Evolutionary conservation across 2,329 filamentous ascomycete species (phyloP).

Genomic region (Fusarium algeriense): DNA sequence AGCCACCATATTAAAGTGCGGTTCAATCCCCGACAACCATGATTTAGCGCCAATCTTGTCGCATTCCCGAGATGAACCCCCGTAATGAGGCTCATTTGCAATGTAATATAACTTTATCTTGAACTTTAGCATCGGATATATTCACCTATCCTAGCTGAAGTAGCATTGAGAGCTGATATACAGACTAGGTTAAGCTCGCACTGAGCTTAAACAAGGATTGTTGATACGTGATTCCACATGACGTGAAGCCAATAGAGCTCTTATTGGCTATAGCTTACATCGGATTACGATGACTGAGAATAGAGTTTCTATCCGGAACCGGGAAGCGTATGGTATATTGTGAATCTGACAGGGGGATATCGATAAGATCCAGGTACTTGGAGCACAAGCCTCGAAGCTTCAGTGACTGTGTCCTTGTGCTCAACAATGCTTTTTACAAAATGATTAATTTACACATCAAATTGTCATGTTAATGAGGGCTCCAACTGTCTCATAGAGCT

Average conservation of each 20-base stretch:
- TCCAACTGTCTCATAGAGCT: not conserved
- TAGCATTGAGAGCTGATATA: not conserved
- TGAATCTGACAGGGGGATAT: not conserved
- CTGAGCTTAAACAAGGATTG: not conserved
- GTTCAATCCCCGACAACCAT: not conserved
- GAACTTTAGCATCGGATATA: not conserved
- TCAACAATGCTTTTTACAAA: not conserved
- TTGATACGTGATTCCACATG: not conserved
- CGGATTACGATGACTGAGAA: not conserved
- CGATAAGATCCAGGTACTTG: not conserved
- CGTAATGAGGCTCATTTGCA: not conserved
- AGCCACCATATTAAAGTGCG: not conserved
- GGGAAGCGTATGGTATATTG: not conserved
- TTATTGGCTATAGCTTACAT: not conserved
- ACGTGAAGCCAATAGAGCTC: not conserved
- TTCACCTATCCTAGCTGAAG: fast-evolving
- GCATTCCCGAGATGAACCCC: not conserved
- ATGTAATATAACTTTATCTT: slow-evolving; percentile 3
- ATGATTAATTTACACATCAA: too few species aligned
- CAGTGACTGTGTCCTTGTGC: not conserved
- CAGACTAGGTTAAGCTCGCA: fast-evolving
- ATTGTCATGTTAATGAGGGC: not conserved
- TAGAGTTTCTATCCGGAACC: not conserved
- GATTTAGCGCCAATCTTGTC: not conserved
- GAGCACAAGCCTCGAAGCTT: not conserved